Conservation (phyloP, 1,284 basidiomycete species). For the Heterobasidion annosum region DNA sequence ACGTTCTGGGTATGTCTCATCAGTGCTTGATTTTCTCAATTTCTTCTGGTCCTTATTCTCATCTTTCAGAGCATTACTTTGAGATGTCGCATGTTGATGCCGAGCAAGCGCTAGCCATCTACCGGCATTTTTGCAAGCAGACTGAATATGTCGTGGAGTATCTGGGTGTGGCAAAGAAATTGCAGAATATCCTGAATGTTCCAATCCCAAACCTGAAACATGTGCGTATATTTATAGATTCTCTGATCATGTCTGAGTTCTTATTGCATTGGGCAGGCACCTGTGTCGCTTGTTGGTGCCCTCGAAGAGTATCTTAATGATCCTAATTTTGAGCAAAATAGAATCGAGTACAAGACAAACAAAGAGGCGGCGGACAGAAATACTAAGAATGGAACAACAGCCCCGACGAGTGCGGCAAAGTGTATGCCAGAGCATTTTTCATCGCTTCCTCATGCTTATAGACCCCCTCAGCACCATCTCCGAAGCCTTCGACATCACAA, state of each 20-base stretch:
- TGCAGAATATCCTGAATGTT: constrained; percentile 89
- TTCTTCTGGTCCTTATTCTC: not conserved
- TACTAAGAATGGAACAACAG: constrained; percentile 21
- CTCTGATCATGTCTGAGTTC: no score
- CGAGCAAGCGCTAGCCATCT: constrained; percentile 77
- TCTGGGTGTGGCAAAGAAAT: constrained; percentile 85
- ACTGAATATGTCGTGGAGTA: constrained; percentile 94
- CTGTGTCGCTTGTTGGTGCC: constrained; percentile 85
- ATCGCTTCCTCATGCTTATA: not conserved
- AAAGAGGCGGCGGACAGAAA: constrained; percentile 67
- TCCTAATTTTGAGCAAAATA: constrained; percentile 92
- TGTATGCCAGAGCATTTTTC: not conserved
- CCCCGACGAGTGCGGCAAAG: constrained; percentile 18
- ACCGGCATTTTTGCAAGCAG: constrained; percentile 92
- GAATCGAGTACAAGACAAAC: constrained; percentile 85
- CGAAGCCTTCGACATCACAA: constrained; percentile 12
- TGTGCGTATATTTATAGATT: constrained; percentile 34
- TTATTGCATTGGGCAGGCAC: constrained; percentile 49
- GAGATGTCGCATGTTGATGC: constrained; percentile 97
- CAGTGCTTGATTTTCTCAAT: not conserved
- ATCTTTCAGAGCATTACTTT: constrained; percentile 85
- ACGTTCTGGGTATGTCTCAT: constrained; percentile 66
- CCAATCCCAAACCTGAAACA: constrained; percentile 93
- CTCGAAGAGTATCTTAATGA: constrained; percentile 95
- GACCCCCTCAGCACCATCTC: constrained; percentile 11